Evolutionary conservation across 768 basidiomycete species (phyloP), one percentile per base, ranked within the genome.

Genomic region (Austroboletus eburneus): DNA sequence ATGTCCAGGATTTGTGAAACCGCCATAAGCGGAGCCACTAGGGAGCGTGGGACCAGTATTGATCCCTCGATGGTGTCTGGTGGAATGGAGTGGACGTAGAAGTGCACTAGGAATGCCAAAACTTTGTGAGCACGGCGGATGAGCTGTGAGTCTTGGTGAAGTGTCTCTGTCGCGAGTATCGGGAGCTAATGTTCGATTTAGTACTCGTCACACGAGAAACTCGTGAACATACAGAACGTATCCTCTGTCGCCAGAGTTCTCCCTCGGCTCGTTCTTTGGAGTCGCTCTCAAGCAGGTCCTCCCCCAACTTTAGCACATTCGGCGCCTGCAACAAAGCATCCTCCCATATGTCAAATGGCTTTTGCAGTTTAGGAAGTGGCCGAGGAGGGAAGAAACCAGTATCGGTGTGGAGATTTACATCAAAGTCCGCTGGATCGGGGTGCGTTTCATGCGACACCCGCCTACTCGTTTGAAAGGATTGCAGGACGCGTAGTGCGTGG

Each of bases 91-190:
- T 97, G 94, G 21, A 84, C 82, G 68, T 92, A 99, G 64, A 91
- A 90, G 69, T 91, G 88, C 37, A 88, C 74, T 38, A 97, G 78
- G 76, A 87, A 96, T 7, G 93, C 80, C 29, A 98, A 76, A 39
- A 96, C 87, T 62, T 86, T 74, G 69, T 97, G 92, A 2, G 91
- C 92, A 39, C 93, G 81, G 52, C 92, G 85, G 14, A 90, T 74
- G 40, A 74, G 66, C 24, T 82, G 80, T 24, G 80, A 64, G 53
- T 88, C 77, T 34, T 60, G 56, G 21, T 72, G 66, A 24, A 94
- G 72, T 12, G 62, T 55, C 24, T 72, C 66, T 10, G 77, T 80
- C 42, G 78, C 74, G 13, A 95, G 72, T 33, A 84, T 69, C 8
- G 87, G 85, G 75, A 89, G 84, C 91, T 91, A 48, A 51, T 21